A percentile compares a stretch with the other conserved stretches of the same genome.
Evolutionary conservation across 805 yeast genomes (phyloP).

Genomic region (Cyberlindnera americana): DNA sequence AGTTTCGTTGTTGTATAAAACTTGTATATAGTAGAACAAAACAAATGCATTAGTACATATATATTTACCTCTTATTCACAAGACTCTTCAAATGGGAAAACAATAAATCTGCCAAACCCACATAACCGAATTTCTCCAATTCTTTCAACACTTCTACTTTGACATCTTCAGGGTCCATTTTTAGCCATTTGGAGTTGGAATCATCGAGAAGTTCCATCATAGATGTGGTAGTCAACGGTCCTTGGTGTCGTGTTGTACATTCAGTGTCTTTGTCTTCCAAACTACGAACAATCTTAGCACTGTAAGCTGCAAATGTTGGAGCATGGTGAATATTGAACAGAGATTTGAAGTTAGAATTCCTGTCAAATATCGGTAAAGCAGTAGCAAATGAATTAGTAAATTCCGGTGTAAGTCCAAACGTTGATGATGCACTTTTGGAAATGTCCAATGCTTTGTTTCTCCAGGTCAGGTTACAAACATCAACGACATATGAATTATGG

Average conservation of each 20-base stretch:
- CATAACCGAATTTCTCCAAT: conserved; percentile 41
- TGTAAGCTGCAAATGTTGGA: conserved; percentile 47
- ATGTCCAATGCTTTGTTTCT: conserved; percentile 47
- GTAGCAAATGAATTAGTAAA: conserved; percentile 24
- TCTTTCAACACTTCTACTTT: conserved; percentile 41
- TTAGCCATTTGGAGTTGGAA: conserved; percentile 33
- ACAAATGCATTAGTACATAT: background rate
- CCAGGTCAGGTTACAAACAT: conserved; percentile 54
- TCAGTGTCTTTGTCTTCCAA: conserved; percentile 40
- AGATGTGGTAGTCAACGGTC: conserved; percentile 47
- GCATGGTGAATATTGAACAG: conserved; percentile 41
- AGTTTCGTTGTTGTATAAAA: conserved; percentile 20
- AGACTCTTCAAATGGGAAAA: conserved; percentile 53
- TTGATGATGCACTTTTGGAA: conserved; percentile 29
- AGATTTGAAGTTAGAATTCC: conserved; percentile 20
- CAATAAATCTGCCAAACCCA: conserved; percentile 47
- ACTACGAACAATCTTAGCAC: conserved; percentile 41
- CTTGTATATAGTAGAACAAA: conserved; percentile 3
- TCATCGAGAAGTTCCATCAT: conserved; percentile 31
- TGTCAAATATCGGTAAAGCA: conserved; percentile 25
- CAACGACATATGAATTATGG: conserved; percentile 52
- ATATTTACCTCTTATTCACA: conserved; percentile 25
- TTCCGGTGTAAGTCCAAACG: conserved; percentile 31
- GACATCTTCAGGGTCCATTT: conserved; percentile 36
- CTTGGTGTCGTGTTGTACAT: conserved; percentile 41